Percentiles rank a stretch among this genome's conserved stretches.
phyloP scores from a whole-genome alignment of 371 early-diverging fungal species.

The Nematocida minor region DNA sequence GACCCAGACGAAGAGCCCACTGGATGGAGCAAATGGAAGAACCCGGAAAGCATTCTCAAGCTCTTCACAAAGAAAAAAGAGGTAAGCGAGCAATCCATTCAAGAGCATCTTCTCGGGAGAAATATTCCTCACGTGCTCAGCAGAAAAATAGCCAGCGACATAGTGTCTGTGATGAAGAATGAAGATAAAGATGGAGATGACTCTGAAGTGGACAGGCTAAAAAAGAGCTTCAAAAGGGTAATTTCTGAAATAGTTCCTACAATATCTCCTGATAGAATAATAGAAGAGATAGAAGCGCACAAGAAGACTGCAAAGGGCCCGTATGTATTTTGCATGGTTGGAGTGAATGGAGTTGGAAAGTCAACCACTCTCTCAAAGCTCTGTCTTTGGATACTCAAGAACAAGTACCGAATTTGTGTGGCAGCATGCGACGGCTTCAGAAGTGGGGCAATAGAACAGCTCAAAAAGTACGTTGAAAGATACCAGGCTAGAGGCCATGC shows the following conservation, averaged over 20 bases:
- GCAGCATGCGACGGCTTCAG: constrained; percentile 99
- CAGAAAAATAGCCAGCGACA: constrained; percentile 51
- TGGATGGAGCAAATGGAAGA: constrained; percentile 1
- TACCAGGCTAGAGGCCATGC: constrained; percentile 73
- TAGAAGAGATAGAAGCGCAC: constrained; percentile 73
- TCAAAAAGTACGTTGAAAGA: constrained; percentile 82
- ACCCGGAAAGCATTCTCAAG: constrained; percentile 27
- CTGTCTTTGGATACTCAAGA: constrained; percentile 89
- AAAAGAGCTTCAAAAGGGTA: constrained; percentile 73
- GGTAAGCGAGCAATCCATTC: constrained; percentile 52
- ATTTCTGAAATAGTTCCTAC: constrained; percentile 77
- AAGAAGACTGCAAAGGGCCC: constrained; percentile 68
- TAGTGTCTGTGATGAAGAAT: constrained; percentile 45
- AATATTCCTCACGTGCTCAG: constrained; percentile 57
- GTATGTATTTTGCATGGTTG: constrained; percentile 85
- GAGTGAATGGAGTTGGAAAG: constrained; percentile 96
- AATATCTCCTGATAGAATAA: constrained; percentile 71
- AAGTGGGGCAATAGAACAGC: constrained; percentile 94
- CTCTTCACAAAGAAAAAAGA: constrained; percentile 53
- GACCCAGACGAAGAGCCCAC: constrained; percentile 23
- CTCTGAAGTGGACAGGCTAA: constrained; percentile 69
- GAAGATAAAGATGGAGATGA: constrained; percentile 66
- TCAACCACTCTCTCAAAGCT: constrained; percentile 93
- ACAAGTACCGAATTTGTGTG: constrained; percentile 79
- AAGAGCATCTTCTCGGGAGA: constrained; percentile 57